These are phyloP conservation scores for Botrytis sinoallii DNA, from an alignment of 2,329 filamentous ascomycete genomes.

Conservation along the genomic window DNA sequence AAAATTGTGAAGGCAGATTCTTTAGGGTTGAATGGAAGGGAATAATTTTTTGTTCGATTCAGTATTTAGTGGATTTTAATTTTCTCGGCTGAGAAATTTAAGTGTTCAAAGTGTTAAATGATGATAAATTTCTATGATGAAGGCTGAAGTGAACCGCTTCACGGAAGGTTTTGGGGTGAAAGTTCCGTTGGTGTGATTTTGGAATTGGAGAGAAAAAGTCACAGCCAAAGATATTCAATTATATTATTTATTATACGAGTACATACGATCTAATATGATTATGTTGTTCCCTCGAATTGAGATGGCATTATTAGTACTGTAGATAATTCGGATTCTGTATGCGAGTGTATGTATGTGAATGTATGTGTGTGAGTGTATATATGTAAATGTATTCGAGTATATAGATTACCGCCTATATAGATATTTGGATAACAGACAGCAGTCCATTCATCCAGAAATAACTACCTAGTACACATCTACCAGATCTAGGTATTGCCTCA, in stretches of 20 bases:
- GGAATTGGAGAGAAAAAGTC: not conserved
- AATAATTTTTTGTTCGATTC: constrained; percentile 16
- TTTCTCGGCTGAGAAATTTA: constrained; percentile 18
- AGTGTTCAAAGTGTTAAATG: not conserved
- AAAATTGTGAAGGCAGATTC: constrained; percentile 2
- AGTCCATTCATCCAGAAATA: not conserved
- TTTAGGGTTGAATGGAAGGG: constrained; percentile 5
- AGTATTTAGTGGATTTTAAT: constrained; percentile 16
- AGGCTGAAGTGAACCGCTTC: not conserved
- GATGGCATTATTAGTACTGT: not conserved
- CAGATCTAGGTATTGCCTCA: not conserved
- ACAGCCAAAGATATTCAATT: not conserved
- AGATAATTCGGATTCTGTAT: not conserved
- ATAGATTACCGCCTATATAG: no score
- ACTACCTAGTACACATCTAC: no score
- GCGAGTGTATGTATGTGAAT: no score
- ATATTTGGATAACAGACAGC: not conserved
- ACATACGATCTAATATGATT: not conserved
- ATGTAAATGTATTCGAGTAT: no score
- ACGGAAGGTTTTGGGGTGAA: not conserved
- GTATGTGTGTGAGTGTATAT: no score
- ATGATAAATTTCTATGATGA: not conserved
- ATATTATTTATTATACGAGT: no score
- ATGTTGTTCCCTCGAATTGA: not conserved
- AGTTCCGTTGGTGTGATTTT: constrained; percentile 2